phyloP scores from a whole-genome alignment of 1,284 basidiomycete genomes.

The Trichosporon inkin region DNA sequence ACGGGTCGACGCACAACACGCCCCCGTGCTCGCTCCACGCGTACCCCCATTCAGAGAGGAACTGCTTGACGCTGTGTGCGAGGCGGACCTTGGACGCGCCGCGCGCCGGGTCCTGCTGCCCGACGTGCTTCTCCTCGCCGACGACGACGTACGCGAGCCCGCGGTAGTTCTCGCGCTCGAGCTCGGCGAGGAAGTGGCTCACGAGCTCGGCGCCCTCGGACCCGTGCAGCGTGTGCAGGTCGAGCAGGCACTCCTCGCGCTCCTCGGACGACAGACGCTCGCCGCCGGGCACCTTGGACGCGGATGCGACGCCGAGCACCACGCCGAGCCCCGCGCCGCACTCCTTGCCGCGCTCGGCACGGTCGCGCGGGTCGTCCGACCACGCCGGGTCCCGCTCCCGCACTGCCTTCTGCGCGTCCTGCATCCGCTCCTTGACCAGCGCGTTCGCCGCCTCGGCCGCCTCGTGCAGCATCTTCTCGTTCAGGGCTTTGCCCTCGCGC shows the following conservation, averaged over 20 bases:
- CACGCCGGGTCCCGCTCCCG: conserved; percentile 63
- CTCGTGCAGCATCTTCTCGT: conserved; percentile 80
- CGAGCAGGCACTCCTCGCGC: conserved; percentile 72
- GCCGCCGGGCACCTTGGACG: conserved; percentile 55
- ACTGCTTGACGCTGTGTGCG: conserved; percentile 77
- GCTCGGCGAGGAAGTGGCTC: conserved; percentile 82
- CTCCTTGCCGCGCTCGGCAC: conserved; percentile 66
- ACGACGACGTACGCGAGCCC: conserved; percentile 84
- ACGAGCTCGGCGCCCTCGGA: conserved; percentile 86
- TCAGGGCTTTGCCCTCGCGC: conserved; percentile 86
- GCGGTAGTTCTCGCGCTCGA: conserved; percentile 79
- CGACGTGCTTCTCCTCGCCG: conserved; percentile 93
- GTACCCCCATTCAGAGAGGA: conserved; percentile 86
- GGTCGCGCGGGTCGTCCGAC: conserved; percentile 79
- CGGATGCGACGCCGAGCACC: conserved; percentile 71
- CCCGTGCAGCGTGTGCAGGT: conserved; percentile 82
- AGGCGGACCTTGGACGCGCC: conserved; percentile 77
- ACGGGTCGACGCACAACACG: conserved; percentile 73
- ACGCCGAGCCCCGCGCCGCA: conserved; percentile 80
- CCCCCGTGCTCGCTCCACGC: conserved; percentile 93
- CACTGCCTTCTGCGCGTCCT: conserved; percentile 69
- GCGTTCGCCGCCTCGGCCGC: conserved; percentile 71
- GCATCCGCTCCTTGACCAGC: conserved; percentile 74
- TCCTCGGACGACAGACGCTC: conserved; percentile 66
- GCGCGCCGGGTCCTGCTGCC: conserved; percentile 71